Evolutionary conservation across 306 rosid genomes (phyloP).

Genomic region (Castanopsis chinensis): DNA sequence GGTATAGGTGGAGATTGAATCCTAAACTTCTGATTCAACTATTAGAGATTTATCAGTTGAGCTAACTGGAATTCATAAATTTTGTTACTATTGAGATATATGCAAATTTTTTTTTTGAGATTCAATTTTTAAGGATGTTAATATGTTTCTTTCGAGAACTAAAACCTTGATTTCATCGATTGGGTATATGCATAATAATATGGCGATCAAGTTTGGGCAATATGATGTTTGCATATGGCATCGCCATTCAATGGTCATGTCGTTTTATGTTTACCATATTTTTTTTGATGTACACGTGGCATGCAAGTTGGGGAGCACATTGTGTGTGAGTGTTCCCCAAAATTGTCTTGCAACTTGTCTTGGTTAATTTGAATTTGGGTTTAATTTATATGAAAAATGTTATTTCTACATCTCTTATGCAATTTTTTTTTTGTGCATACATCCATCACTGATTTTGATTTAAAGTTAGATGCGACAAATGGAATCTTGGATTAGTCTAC

Average conservation of each 20-base stretch:
- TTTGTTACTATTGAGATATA: no score
- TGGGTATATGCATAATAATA: not conserved
- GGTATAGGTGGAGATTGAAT: no score
- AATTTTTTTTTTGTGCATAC: no score
- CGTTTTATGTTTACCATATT: not conserved
- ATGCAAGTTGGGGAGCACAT: not conserved
- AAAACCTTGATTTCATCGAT: not conserved
- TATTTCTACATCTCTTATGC: no score
- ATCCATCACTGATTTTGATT: no score
- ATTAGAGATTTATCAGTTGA: no score
- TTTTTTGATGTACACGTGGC: not conserved
- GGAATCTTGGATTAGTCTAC: no score
- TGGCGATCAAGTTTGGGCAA: not conserved
- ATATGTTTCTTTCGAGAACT: not conserved
- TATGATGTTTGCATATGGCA: not conserved
- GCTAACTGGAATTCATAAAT: rapidly evolving
- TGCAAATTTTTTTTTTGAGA: no score
- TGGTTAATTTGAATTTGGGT: not conserved
- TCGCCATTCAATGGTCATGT: not conserved
- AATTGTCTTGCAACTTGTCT: not conserved
- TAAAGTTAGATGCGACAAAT: no score
- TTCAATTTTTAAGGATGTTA: no score
- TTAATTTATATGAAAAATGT: not conserved
- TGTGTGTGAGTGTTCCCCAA: not conserved
- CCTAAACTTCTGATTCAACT: rapidly evolving